phyloP scores from a whole-genome alignment of 129 eudicot species.

The Kitagawia praeruptora region DNA sequence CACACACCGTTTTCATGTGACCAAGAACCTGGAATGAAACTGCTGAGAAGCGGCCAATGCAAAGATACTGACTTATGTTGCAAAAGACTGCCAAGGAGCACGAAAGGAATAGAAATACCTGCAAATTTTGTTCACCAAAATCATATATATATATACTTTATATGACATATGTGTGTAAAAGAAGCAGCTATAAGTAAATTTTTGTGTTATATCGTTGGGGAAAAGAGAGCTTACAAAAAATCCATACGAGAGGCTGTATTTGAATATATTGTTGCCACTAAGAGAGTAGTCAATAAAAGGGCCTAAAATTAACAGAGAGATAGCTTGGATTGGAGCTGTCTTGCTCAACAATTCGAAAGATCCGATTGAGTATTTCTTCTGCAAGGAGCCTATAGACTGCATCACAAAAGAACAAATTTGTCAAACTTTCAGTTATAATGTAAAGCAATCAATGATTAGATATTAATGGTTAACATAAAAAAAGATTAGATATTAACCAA shows the following conservation, averaged over 20 bases:
- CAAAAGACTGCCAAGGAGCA: slow-evolving; percentile 29
- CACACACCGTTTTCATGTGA: slow-evolving; percentile 32
- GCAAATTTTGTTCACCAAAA: background rate
- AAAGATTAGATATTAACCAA: background rate
- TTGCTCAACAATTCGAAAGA: slow-evolving; percentile 30
- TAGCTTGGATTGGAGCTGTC: slow-evolving; percentile 29
- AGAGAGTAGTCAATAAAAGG: slow-evolving; percentile 24
- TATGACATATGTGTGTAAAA: background rate
- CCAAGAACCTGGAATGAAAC: slow-evolving; percentile 31
- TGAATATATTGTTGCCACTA: slow-evolving; percentile 12
- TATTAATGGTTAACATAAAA: too few species aligned
- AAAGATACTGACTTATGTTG: slow-evolving; percentile 29
- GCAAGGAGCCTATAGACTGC: slow-evolving; percentile 28
- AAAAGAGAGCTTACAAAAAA: slow-evolving; percentile 3
- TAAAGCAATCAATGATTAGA: background rate
- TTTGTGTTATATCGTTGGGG: background rate
- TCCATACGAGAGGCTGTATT: slow-evolving; percentile 21
- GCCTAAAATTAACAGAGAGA: slow-evolving; percentile 25
- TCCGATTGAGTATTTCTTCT: slow-evolving; percentile 25
- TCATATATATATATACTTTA: background rate
- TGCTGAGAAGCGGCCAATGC: slow-evolving; percentile 33
- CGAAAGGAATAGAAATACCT: slow-evolving; percentile 20
- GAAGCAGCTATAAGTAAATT: background rate
- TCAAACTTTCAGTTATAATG: background rate
- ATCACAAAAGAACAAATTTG: background rate